Evolutionary conservation across 169 alveolate genomes (phyloP), one percentile per base, ranked within the genome.

Genomic region (Plasmodium knowlesi): DNA sequence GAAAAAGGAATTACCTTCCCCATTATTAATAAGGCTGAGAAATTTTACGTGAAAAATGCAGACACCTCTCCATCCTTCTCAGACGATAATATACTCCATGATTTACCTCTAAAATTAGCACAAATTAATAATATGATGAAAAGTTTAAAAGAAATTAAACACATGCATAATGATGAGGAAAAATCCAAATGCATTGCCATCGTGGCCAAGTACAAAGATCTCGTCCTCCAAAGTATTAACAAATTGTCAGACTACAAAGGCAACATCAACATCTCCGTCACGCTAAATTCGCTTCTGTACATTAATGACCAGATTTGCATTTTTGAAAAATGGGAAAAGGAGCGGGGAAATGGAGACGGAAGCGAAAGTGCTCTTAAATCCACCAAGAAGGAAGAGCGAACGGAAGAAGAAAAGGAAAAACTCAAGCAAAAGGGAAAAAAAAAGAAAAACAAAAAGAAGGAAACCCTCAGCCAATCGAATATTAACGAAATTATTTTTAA

Each of bases 1-100:
- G 95, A 92, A 80, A 82, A 95, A 78, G 98, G 98, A 34, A 94
- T 96, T 28, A 81, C 95, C 43, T 91, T 91, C 32, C 95, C 95
- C 12, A 70, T 91, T 50, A 82, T 91, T 70, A 91, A 82, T 57
- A 91, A 91, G 30, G 32, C 95, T 19, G 95, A 91, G 25, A 91
- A 91, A 30, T 91, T 91, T 91, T 91, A 81, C 41, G 95, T 91
- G 8, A 91, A 91, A 80, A 82, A 91, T 82, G 91, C 95, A 9
- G 84, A 89, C 32, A 78, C 12, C 14, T 80, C 91, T 12, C 91
- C 91, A 22, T 53, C 83, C n/a, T 91, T 91, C 74, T 80, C 92
- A 6, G 92, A 82, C 54, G 92, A 91, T 41, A 91, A 91, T 82
- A 82, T 91, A 28, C 79, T 91, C 25, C 86, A 82, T 54, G 92